These are phyloP conservation scores for Tetragonia tetragonoides DNA, from an alignment of 148 eudicot genomes.

Conservation along the genomic window DNA sequence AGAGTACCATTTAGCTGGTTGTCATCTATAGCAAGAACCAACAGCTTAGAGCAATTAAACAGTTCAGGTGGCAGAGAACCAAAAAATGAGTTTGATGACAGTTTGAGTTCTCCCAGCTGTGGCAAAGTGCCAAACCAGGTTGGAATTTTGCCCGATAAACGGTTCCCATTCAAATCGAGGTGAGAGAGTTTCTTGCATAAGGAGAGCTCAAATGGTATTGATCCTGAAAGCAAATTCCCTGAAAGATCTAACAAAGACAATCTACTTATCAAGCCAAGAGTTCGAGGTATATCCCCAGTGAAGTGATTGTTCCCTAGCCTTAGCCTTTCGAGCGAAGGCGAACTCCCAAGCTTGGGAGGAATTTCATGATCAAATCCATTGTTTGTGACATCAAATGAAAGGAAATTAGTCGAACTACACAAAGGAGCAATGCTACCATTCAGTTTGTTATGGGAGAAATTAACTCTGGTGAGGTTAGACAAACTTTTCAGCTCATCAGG, in stretches of 20 bases:
- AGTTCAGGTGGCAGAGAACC: constrained; percentile 69
- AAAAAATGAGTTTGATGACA: constrained; percentile 63
- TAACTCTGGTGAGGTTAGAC: constrained; percentile 69
- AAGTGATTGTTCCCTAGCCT: constrained; percentile 74
- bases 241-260: constrained; percentile 76
- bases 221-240: constrained; percentile 61
- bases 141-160: constrained; percentile 68
- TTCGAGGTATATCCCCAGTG: constrained; percentile 70
- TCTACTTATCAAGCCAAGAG: constrained; percentile 49
- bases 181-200: constrained; percentile 65
- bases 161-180: constrained; percentile 75
- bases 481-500: constrained; percentile 54
- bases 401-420: constrained; percentile 64
- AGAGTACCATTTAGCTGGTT: constrained; percentile 65
- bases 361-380: constrained; percentile 74
- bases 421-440: constrained; percentile 76
- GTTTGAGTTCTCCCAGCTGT: constrained; percentile 77
- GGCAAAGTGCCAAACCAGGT: constrained; percentile 81
- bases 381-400: constrained; percentile 87
- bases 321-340: constrained; percentile 64
- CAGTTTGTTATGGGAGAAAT: constrained; percentile 72
- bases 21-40: constrained; percentile 61
- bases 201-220: constrained; percentile 63
- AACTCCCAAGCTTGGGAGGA: constrained; percentile 60
- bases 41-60: constrained; percentile 72